Percentiles rank a stretch among this genome's conserved stretches.
These are phyloP conservation scores for Paecilomyces niveus DNA, from an alignment of 2,329 filamentous ascomycete genomes.

Conservation along the genomic window DNA sequence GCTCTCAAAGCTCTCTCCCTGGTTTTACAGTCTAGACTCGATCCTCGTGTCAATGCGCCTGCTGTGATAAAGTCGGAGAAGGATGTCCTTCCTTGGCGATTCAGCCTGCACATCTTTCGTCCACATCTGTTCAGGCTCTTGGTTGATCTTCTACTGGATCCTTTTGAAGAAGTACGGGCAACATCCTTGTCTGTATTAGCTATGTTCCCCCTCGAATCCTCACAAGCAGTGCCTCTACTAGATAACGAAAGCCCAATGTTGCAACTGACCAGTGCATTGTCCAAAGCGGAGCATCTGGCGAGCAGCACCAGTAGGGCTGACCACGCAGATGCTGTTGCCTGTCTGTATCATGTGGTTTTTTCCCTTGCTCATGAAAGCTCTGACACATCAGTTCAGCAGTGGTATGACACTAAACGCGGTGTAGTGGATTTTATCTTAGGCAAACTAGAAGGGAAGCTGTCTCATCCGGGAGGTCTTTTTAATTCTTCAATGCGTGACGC, in stretches of 20 bases:
- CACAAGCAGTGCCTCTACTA: conserved; percentile 12
- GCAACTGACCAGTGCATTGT: conserved; percentile 24
- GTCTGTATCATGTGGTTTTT: conserved; percentile 64
- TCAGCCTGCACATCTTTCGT: conserved; percentile 38
- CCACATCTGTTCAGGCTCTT: conserved; percentile 47
- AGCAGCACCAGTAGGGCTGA: conserved; percentile 71
- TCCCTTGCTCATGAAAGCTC: conserved; percentile 42
- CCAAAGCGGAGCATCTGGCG: conserved; percentile 30
- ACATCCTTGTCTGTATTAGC: conserved; percentile 42
- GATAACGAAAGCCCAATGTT: conserved; percentile 12
- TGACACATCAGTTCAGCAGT: conserved; percentile 6
- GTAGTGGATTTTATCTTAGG: conserved; percentile 54
- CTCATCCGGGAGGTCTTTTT: conserved; percentile 57
- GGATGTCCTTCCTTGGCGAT: conserved; percentile 44
- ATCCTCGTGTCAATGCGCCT: conserved; percentile 36
- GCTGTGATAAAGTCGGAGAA: conserved; percentile 42
- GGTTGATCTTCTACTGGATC: conserved; percentile 74
- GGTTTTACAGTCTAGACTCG: conserved; percentile 63
- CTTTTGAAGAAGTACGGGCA: conserved; percentile 83
- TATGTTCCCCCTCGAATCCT: conserved; percentile 24
- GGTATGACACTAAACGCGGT: conserved; percentile 32
- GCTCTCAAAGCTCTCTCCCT: conserved; percentile 64
- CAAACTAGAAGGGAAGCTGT: conserved; percentile 59
- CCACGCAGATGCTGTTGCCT: conserved; percentile 84
- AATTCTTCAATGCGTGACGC: conserved; percentile 58